phyloP scores from a whole-genome alignment of 495 filamentous ascomycete genomes.

The Acidiella bohemica region DNA sequence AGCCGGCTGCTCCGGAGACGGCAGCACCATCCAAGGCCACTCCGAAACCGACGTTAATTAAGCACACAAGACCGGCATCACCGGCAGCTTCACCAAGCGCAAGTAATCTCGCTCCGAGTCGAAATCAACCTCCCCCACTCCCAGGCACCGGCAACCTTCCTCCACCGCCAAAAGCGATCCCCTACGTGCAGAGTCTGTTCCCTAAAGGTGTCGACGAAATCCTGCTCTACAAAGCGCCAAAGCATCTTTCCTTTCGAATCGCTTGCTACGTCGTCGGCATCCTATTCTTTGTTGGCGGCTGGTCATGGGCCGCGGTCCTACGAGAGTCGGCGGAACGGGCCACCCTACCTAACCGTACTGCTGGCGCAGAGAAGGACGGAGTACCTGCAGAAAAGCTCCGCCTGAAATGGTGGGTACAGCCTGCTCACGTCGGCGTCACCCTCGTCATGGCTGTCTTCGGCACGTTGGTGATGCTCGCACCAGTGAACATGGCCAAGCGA shows the following conservation, averaged over 20 bases:
- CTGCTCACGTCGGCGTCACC: background rate
- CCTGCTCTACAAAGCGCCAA: slow-evolving; percentile 3
- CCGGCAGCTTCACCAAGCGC: no score
- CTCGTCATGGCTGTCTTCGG: background rate
- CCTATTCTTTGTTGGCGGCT: slow-evolving; percentile 4
- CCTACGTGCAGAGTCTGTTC: no score
- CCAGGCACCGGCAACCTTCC: background rate
- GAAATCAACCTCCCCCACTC: background rate
- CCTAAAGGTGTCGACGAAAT: no score
- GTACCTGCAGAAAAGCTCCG: no score
- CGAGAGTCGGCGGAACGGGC: no score
- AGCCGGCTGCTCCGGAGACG: no score
- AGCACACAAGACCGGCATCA: no score
- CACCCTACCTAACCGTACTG: background rate
- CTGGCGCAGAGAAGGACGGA: background rate
- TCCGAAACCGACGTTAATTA: no score
- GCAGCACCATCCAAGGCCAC: no score
- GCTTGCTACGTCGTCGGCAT: slow-evolving; percentile 7
- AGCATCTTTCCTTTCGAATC: slow-evolving; percentile 10
- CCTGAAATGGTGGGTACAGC: background rate
- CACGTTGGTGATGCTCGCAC: slow-evolving; percentile 1
- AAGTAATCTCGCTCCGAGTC: no score
- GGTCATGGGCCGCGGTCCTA: no score
- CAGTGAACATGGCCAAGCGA: slow-evolving; percentile 1
- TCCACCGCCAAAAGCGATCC: no score